Evolutionary conservation across 1,284 basidiomycete species (phyloP).

Genomic region (Tilletia setariae): DNA sequence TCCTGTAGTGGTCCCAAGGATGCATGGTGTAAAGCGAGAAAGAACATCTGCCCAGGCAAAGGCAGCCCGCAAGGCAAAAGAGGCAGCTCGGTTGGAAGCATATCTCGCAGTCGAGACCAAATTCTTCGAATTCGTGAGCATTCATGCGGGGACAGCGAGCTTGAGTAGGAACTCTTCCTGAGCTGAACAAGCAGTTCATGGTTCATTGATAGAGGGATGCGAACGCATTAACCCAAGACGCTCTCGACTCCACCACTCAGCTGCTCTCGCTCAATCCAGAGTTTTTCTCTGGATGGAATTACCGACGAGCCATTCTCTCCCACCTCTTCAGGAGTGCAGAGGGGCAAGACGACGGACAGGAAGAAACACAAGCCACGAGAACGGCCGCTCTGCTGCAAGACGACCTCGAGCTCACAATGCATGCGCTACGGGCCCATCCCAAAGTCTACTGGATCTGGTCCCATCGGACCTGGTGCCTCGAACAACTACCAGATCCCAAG

Average conservation of each 20-base stretch:
- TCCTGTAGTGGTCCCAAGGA: not conserved
- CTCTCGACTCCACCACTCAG: conserved; percentile 38
- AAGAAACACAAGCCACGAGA: conserved; percentile 32
- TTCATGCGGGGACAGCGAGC: not conserved
- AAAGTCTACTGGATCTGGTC: conserved; percentile 55
- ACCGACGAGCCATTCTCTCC: conserved; percentile 36
- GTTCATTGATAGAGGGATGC: conserved; percentile 4
- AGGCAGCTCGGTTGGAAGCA: conserved; percentile 32
- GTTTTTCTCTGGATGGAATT: conserved; percentile 52
- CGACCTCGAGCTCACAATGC: conserved; percentile 46
- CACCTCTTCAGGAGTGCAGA: conserved; percentile 26
- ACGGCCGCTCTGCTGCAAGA: conserved; percentile 30
- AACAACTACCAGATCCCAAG: conserved; percentile 23
- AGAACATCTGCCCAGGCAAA: conserved; percentile 29
- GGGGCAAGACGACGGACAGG: not conserved
- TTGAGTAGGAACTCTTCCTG: not conserved
- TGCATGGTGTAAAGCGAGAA: conserved; percentile 26
- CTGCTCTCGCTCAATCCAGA: conserved; percentile 50
- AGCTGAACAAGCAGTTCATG: not conserved
- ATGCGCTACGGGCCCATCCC: conserved; percentile 47
- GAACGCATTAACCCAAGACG: conserved; percentile 7
- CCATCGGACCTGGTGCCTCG: conserved; percentile 51
- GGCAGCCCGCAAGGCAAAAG: conserved; percentile 39
- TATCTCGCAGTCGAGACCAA: conserved; percentile 34
- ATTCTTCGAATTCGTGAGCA: conserved; percentile 31